Evolutionary conservation across 2,329 filamentous ascomycete genomes (phyloP).

Genomic region (Phialophora macrospora): DNA sequence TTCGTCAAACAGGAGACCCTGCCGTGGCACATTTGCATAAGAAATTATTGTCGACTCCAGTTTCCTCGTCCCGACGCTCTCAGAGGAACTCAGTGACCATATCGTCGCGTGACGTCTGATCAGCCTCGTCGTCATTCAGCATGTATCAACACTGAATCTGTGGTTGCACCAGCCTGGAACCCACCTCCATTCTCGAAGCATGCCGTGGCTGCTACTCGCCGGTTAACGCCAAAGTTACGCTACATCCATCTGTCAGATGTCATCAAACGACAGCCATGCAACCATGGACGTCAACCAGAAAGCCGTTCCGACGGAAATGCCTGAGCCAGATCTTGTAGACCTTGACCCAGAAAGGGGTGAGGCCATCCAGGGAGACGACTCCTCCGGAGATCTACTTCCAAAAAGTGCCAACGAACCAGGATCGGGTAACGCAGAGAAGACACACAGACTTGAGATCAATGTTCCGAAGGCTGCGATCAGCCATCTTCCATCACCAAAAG

Average conservation of each 20-base stretch:
- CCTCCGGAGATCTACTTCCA: neutral
- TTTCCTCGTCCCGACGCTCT: neutral
- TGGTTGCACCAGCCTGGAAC: slow-evolving; percentile 5
- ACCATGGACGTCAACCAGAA: slow-evolving; percentile 26
- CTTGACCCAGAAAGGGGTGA: slow-evolving; percentile 15
- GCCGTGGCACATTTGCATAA: neutral
- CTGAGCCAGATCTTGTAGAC: slow-evolving; percentile 23
- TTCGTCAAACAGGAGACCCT: neutral
- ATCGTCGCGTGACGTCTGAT: slow-evolving; percentile 16
- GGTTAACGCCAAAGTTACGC: neutral
- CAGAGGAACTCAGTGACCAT: neutral
- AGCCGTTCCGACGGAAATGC: slow-evolving; percentile 26
- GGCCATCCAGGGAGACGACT: neutral
- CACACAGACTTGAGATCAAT: slow-evolving; percentile 20
- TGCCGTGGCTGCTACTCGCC: slow-evolving; percentile 5
- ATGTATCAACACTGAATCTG: slow-evolving; percentile 14
- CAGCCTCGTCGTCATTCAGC: slow-evolving; percentile 7
- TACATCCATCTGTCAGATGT: slow-evolving; percentile 25
- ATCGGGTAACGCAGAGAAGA: slow-evolving; percentile 9
- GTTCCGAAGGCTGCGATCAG: slow-evolving; percentile 7
- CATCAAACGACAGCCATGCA: slow-evolving; percentile 29
- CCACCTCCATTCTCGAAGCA: slow-evolving; percentile 10
- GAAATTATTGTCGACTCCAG: neutral
- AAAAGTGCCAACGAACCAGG: slow-evolving; percentile 15
- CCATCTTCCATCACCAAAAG: slow-evolving; percentile 26